phyloP scores from a whole-genome alignment of 345 rosid species.

The Triadica sebifera region DNA sequence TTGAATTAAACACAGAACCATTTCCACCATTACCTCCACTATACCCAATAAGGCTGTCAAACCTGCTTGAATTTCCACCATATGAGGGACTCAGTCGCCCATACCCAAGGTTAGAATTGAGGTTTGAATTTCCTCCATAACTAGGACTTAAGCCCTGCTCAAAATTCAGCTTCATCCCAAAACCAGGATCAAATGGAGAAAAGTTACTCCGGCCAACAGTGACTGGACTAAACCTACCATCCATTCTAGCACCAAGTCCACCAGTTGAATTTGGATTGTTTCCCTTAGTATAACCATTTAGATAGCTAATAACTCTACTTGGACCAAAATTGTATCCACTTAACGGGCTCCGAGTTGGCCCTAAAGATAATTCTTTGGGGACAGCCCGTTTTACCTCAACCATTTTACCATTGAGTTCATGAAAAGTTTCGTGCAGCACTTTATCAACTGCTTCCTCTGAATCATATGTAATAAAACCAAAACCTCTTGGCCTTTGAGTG shows the following conservation, averaged over 20 bases:
- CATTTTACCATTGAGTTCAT: constrained; percentile 89
- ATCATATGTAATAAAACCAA: constrained; percentile 74
- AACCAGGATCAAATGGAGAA: constrained; percentile 61
- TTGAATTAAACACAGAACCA: constrained; percentile 44
- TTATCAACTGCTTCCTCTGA: constrained; percentile 79
- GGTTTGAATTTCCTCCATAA: constrained; percentile 49
- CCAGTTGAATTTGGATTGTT: constrained; percentile 57
- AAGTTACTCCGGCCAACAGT: constrained; percentile 53
- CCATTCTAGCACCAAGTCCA: constrained; percentile 70
- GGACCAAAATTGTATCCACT: constrained; percentile 56
- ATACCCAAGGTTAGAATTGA: constrained; percentile 47
- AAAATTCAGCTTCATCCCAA: constrained; percentile 54
- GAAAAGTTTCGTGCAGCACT: constrained; percentile 74
- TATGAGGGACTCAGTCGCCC: constrained; percentile 58
- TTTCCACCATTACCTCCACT: constrained; percentile 44
- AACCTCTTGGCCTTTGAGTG: constrained; percentile 87
- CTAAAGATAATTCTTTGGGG: constrained; percentile 79
- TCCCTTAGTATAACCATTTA: constrained; percentile 68
- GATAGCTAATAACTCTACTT: constrained; percentile 57
- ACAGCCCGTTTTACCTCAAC: constrained; percentile 97
- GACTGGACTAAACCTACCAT: constrained; percentile 76
- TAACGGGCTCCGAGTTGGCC: constrained; percentile 58
- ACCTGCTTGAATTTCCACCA: constrained; percentile 47
- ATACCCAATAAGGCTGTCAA: constrained; percentile 38
- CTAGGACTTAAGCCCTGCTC: constrained; percentile 59